phyloP scores from a whole-genome alignment of 2,329 filamentous ascomycete species.

The Arachnomyces sp. region DNA sequence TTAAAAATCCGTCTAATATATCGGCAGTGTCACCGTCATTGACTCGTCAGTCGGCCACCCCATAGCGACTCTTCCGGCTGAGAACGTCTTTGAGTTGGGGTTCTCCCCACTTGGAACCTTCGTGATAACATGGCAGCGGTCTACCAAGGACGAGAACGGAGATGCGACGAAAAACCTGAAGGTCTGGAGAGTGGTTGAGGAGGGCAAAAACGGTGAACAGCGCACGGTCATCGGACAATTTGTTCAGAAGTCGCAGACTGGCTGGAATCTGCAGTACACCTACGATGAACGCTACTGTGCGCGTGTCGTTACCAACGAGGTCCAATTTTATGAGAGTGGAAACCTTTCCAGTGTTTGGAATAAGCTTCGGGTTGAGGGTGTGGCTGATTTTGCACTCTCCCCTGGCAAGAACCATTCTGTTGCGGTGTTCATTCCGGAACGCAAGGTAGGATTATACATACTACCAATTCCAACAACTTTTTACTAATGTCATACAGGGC shows the following conservation, averaged over 20 bases:
- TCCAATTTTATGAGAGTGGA: conserved; percentile 90
- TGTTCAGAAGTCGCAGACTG: conserved; percentile 90
- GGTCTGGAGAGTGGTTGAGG: conserved; percentile 81
- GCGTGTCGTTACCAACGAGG: conserved; percentile 89
- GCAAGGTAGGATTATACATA: conserved; percentile 58
- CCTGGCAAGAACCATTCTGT: conserved; percentile 86
- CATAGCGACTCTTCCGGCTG: conserved; percentile 65
- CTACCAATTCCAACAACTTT: conserved; percentile 4
- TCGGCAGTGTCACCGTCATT: conserved; percentile 64
- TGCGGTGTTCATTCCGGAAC: conserved; percentile 90
- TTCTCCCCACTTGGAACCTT: conserved; percentile 92
- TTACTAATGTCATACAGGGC: conserved; percentile 50
- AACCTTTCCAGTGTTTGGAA: conserved; percentile 87
- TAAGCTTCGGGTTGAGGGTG: conserved; percentile 86
- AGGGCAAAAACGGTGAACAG: conserved; percentile 50
- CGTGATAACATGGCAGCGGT: conserved; percentile 93
- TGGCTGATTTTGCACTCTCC: conserved; percentile 79
- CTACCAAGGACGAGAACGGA: conserved; percentile 83
- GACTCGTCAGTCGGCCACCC: conserved; percentile 70
- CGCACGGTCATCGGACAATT: conserved; percentile 71
- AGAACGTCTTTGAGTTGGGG: conserved; percentile 86
- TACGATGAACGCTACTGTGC: conserved; percentile 89
- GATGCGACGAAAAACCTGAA: conserved; percentile 95
- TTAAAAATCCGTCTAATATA: conserved; percentile 10
- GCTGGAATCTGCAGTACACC: conserved; percentile 97